Evolutionary conservation across 2,329 filamentous ascomycete genomes (phyloP).

Genomic region (Trichophyton rubrum): DNA sequence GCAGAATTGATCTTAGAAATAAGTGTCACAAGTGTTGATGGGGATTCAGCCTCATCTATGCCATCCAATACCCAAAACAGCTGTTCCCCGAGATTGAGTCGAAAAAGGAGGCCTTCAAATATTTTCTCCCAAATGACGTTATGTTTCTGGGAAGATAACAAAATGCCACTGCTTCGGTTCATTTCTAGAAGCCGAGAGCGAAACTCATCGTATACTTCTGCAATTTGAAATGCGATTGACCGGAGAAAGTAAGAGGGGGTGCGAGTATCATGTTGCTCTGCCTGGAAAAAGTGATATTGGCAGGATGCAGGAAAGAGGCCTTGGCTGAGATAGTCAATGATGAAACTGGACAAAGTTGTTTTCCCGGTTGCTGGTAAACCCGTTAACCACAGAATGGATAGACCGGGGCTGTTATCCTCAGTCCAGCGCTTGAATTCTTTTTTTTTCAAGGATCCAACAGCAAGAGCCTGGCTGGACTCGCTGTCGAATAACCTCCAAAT

Average conservation of each 20-base stretch:
- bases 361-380: conserved; percentile 11
- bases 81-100: background rate
- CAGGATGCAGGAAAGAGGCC: background rate
- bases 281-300: conserved; percentile 11
- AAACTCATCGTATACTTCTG: conserved; percentile 2
- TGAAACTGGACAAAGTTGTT: conserved; percentile 9
- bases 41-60: conserved; percentile 13
- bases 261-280: conserved; percentile 10
- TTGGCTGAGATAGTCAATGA: conserved; percentile 7
- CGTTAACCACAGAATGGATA: conserved; percentile 10
- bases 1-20: conserved; percentile 6
- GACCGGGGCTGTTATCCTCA: background rate
- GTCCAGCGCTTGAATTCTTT: background rate
- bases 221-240: conserved; percentile 14
- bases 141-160: conserved; percentile 3
- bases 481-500: background rate
- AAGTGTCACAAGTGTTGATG: background rate
- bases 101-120: conserved; percentile 11
- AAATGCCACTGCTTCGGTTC: background rate
- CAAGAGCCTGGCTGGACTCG: background rate
- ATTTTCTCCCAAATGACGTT: conserved; percentile 13
- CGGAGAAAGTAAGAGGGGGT: conserved; percentile 10
- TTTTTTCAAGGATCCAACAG: background rate
- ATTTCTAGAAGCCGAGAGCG: conserved; percentile 1
- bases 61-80: conserved; percentile 16